Percentiles rank a stretch among this genome's conserved stretches.
Evolutionary conservation across 2,329 filamentous ascomycete species (phyloP).

Genomic region (Massarina eburnea): DNA sequence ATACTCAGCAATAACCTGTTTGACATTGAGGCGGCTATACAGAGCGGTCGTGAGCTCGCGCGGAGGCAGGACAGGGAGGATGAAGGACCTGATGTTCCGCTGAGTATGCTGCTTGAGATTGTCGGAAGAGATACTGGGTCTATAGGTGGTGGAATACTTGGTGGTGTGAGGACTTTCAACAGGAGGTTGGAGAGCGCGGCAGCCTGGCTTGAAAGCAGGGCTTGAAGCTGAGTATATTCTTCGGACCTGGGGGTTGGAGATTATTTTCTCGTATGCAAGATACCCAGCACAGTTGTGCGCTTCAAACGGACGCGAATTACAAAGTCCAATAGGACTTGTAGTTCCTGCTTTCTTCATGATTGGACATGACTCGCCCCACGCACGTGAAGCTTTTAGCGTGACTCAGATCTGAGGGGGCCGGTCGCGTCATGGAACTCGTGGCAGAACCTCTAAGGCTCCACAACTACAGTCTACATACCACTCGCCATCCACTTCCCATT

Average conservation of each 20-base stretch:
- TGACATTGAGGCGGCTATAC: slow-evolving; percentile 41
- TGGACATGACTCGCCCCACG: too few relatives aligned
- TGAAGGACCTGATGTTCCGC: slow-evolving; percentile 34
- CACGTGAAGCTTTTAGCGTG: too few relatives aligned
- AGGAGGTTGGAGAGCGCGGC: slow-evolving; percentile 36
- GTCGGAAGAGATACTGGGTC: slow-evolving; percentile 32
- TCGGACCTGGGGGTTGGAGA: neutral
- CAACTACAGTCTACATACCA: too few relatives aligned
- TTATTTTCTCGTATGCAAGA: slow-evolving; percentile 6
- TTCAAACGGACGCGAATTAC: neutral
- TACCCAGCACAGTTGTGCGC: slow-evolving; percentile 6
- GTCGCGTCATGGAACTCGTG: too few relatives aligned
- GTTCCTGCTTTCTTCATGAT: too few relatives aligned
- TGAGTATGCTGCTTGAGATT: slow-evolving; percentile 35
- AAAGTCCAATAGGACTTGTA: too few relatives aligned
- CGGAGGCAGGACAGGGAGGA: slow-evolving; percentile 29
- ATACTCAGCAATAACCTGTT: slow-evolving; percentile 34
- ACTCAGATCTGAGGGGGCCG: too few relatives aligned
- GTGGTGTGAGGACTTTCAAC: slow-evolving; percentile 36
- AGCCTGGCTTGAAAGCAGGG: slow-evolving; percentile 38
- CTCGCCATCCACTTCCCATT: too few relatives aligned
- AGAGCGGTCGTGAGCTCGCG: slow-evolving; percentile 36
- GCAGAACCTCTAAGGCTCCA: too few relatives aligned
- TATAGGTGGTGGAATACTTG: slow-evolving; percentile 38
- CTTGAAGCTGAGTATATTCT: slow-evolving; percentile 10